Evolutionary conservation across 768 basidiomycete genomes (phyloP).

Genomic region (Royoungia palumana): DNA sequence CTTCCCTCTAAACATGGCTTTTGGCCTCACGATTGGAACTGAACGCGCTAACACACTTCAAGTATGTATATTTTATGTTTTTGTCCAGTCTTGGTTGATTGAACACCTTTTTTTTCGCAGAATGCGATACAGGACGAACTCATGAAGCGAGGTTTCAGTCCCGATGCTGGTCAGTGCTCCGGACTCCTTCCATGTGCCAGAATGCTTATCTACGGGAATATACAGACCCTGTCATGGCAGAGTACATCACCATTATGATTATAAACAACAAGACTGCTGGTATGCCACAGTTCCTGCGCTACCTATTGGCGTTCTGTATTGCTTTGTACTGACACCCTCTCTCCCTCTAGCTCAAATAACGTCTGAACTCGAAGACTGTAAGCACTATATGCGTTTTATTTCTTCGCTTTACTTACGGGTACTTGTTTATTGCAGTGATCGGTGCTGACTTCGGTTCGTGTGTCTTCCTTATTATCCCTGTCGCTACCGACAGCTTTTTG

Average conservation of each 20-base stretch:
- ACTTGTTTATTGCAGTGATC: conserved; percentile 45
- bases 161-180: conserved; percentile 61
- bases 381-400: conserved; percentile 7
- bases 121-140: conserved; percentile 82
- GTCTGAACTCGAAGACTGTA: conserved; percentile 82
- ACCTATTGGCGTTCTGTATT: neutral
- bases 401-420: conserved; percentile 11
- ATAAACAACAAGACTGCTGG: conserved; percentile 86
- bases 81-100: conserved; percentile 14
- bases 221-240: conserved; percentile 86
- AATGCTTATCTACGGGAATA: conserved; percentile 6
- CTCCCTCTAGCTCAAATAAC: conserved; percentile 69
- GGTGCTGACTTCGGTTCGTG: conserved; percentile 76
- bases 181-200: conserved; percentile 1
- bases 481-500: conserved; percentile 3
- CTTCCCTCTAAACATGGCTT: conserved; percentile 47
- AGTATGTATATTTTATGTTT: conserved; percentile 37
- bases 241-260: conserved; percentile 93
- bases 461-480: neutral
- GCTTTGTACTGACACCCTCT: conserved; percentile 6
- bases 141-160: conserved; percentile 65
- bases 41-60: conserved; percentile 71
- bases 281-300: conserved; percentile 31
- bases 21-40: conserved; percentile 75
- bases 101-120: conserved; percentile 35